These are phyloP conservation scores for Schizophyllum amplum DNA, from an alignment of 1,284 basidiomycete genomes.

Conservation along the genomic window DNA sequence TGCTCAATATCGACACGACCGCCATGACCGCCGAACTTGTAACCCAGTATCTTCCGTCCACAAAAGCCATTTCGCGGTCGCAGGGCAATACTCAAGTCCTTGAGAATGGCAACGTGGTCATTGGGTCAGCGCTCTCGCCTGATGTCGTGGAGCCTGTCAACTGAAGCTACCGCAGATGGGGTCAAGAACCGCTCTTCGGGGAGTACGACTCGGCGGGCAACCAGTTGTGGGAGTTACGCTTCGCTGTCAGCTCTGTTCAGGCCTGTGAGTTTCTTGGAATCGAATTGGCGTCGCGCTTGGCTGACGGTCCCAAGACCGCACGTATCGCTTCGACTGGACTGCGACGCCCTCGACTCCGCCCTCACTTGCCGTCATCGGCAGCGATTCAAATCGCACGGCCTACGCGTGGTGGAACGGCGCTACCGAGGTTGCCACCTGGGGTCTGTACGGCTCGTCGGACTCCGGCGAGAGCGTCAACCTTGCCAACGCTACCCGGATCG, in stretches of 20 bases:
- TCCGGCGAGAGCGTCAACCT: neutral
- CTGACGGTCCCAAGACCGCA: neutral
- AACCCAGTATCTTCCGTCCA: conserved; percentile 1
- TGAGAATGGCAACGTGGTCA: conserved; percentile 3
- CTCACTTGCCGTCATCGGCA: neutral
- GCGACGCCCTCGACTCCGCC: neutral
- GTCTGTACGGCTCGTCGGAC: neutral
- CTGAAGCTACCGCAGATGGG: neutral
- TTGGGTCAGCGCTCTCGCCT: conserved; percentile 1
- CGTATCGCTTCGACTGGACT: neutral
- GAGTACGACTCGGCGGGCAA: neutral
- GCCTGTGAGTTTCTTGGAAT: neutral
- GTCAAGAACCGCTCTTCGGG: neutral
- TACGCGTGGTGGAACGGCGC: conserved; percentile 11
- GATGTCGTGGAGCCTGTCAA: neutral
- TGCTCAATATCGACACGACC: neutral
- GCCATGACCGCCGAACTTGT: conserved; percentile 4
- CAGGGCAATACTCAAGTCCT: conserved; percentile 6
- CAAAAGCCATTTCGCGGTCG: conserved; percentile 1
- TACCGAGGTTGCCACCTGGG: conserved; percentile 5
- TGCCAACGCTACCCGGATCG: neutral
- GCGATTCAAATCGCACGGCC: neutral
- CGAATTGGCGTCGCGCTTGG: no score
- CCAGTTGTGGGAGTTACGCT: neutral
- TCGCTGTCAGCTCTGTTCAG: neutral